Evolutionary conservation across 164 flowering plant genomes (phyloP).

Genomic region (Platanus orientalis): DNA sequence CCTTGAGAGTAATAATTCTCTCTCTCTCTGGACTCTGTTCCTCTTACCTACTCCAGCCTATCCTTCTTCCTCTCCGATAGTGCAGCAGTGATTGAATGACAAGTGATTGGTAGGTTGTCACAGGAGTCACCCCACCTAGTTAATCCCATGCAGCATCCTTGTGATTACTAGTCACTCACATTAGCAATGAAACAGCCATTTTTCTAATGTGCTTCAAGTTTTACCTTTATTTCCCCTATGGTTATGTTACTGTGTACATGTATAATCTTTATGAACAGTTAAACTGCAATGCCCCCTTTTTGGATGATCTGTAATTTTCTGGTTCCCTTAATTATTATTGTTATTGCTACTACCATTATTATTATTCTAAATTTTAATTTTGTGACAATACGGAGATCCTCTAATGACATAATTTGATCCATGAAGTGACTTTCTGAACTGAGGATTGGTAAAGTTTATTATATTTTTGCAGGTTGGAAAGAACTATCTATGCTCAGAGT

Average conservation of each 20-base stretch:
- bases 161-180: background rate
- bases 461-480: slow-evolving; percentile 78
- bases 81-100: background rate
- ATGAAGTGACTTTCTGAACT: background rate
- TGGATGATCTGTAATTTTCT: too few species aligned
- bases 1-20: background rate
- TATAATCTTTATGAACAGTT: background rate
- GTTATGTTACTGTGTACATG: background rate
- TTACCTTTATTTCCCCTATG: background rate
- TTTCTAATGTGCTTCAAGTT: background rate
- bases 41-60: background rate
- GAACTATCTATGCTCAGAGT: slow-evolving; percentile 72
- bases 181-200: background rate
- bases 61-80: background rate
- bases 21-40: background rate
- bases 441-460: slow-evolving; percentile 4
- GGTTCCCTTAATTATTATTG: too few species aligned
- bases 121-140: background rate
- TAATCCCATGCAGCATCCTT: background rate
- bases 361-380: too few species aligned
- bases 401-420: background rate
- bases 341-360: too few species aligned
- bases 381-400: too few species aligned
- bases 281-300: background rate
- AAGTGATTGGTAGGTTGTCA: background rate